phyloP scores from a whole-genome alignment of 1,284 basidiomycete species.

The Puccinia novopanici region DNA sequence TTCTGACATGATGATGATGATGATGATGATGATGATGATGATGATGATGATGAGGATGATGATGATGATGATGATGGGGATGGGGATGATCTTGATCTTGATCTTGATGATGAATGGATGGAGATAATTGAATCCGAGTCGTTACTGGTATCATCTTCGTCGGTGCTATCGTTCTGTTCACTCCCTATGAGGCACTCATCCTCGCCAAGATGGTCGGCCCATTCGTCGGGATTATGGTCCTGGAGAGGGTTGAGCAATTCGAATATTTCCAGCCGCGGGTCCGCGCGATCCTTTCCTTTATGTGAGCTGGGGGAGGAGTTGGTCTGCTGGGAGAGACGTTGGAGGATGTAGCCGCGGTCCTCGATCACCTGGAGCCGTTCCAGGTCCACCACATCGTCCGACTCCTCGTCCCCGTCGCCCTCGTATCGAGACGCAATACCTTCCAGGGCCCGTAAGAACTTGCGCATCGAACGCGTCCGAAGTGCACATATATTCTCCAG shows the following conservation, averaged over 20 bases:
- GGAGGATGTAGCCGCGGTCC: slow-evolving; percentile 18
- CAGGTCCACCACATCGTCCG: slow-evolving; percentile 29
- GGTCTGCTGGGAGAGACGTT: not conserved
- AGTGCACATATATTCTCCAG: slow-evolving; percentile 20
- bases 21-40: not conserved
- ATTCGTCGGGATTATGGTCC: not conserved
- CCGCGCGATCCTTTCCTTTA: not conserved
- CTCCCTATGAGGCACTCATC: not conserved
- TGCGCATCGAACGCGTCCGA: slow-evolving; percentile 11
- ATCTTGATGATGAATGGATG: no score
- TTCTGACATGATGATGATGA: not conserved
- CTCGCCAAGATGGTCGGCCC: not conserved
- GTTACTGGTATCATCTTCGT: not conserved
- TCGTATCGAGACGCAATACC: slow-evolving; percentile 5
- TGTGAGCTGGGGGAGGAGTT: not conserved
- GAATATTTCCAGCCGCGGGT: not conserved
- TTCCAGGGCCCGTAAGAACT: not conserved
- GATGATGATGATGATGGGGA: slow-evolving; percentile 1
- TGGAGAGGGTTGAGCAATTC: not conserved
- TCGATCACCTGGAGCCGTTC: slow-evolving; percentile 8
- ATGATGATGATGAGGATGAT: not conserved
- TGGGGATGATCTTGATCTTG: no score
- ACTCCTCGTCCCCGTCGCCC: slow-evolving; percentile 32
- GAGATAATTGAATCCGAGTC: slow-evolving; percentile 6
- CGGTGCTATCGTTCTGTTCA: not conserved